Percentiles rank a stretch among this genome's conserved stretches.
These are phyloP conservation scores for Macrophomina tecta DNA, from an alignment of 2,329 filamentous ascomycete genomes.

Conservation along the genomic window DNA sequence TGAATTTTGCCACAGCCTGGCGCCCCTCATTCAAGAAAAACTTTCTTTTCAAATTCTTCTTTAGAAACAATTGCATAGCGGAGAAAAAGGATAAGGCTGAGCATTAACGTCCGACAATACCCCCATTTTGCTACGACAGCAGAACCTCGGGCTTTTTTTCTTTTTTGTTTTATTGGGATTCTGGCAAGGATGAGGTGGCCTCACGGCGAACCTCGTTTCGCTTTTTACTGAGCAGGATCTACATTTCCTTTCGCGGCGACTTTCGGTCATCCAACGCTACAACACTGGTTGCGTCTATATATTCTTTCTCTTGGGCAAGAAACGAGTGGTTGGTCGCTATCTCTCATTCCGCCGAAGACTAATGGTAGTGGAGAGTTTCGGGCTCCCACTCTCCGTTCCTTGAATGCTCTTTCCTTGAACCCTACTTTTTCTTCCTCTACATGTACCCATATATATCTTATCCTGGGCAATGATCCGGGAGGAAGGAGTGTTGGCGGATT, in stretches of 20 bases:
- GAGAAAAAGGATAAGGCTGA: slow-evolving; percentile 3
- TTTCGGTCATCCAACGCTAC: background rate
- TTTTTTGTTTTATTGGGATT: background rate
- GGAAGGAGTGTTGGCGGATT: background rate
- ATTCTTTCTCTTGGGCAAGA: background rate
- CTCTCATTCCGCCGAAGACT: background rate
- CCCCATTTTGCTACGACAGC: slow-evolving; percentile 11
- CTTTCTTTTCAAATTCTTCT: background rate
- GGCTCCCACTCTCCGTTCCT: background rate
- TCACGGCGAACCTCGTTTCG: background rate
- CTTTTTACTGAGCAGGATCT: background rate
- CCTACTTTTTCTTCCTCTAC: background rate
- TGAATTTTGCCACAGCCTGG: background rate
- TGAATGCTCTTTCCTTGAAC: background rate
- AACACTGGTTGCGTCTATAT: background rate
- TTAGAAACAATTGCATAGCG: slow-evolving; percentile 23
- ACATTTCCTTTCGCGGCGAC: background rate
- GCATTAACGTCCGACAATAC: slow-evolving; percentile 22
- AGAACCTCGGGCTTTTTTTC: slow-evolving; percentile 8
- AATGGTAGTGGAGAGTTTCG: background rate
- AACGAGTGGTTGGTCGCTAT: background rate
- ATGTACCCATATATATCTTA: slow-evolving; percentile 11
- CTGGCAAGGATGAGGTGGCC: background rate
- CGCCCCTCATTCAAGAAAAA: background rate
- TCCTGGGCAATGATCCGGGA: background rate